Evolutionary conservation across 371 early-diverging fungal genomes (phyloP).

Genomic region (Lichtheimia ornata): DNA sequence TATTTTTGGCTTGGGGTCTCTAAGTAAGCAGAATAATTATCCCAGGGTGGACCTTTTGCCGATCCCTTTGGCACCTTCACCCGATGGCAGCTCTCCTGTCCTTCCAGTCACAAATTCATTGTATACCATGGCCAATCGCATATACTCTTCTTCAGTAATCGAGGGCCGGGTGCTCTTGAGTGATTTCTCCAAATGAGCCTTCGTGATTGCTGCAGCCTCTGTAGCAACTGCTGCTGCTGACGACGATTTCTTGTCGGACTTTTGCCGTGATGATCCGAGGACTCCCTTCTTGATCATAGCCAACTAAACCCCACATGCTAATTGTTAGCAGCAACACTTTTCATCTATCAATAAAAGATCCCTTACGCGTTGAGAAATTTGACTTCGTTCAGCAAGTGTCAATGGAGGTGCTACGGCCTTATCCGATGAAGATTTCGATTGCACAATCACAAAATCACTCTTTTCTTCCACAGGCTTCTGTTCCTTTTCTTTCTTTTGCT

Average conservation of each 20-base stretch:
- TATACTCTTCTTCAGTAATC: constrained; percentile 62
- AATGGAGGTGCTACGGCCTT: constrained; percentile 32
- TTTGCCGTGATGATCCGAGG: not conserved
- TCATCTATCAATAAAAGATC: not conserved
- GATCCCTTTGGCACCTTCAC: constrained; percentile 67
- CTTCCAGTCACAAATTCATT: constrained; percentile 70
- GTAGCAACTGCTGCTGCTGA: constrained; percentile 11
- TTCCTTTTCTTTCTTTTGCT: constrained; percentile 32
- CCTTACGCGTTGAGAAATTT: constrained; percentile 60
- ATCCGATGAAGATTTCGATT: constrained; percentile 15
- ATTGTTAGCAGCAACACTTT: not conserved
- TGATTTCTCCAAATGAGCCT: constrained; percentile 59
- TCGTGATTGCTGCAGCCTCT: constrained; percentile 49
- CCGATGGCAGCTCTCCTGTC: constrained; percentile 67
- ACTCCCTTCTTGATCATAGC: constrained; percentile 56
- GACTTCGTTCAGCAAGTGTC: constrained; percentile 64
- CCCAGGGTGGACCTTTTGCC: constrained; percentile 68
- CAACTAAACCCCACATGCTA: constrained; percentile 31
- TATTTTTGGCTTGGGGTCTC: constrained; percentile 4
- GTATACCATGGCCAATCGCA: constrained; percentile 60
- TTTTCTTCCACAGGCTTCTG: constrained; percentile 29
- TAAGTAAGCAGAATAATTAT: constrained; percentile 16
- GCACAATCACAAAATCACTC: constrained; percentile 39
- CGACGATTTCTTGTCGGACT: constrained; percentile 10
- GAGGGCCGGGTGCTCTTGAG: constrained; percentile 64